Percentiles rank a stretch among this genome's conserved stretches.
These are phyloP conservation scores for Pleurotus ostreatus DNA, from an alignment of 768 basidiomycete species.

Conservation along the genomic window DNA sequence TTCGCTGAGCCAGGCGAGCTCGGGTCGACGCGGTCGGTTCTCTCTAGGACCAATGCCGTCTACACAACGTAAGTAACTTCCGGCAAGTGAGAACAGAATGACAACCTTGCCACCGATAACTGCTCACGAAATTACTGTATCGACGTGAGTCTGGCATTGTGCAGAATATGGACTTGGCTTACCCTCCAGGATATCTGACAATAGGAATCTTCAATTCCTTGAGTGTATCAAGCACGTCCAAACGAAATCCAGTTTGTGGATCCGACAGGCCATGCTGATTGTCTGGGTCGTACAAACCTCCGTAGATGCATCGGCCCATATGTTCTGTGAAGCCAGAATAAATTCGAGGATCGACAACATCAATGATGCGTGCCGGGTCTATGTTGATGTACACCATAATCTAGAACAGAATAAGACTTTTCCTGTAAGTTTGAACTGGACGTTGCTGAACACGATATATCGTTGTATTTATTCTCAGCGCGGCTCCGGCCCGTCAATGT, in stretches of 20 bases:
- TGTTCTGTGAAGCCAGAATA: slow-evolving; percentile 65
- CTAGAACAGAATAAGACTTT: neutral
- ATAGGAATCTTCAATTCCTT: slow-evolving; percentile 44
- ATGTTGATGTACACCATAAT: slow-evolving; percentile 27
- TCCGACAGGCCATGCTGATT: slow-evolving; percentile 32
- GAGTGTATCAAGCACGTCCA: slow-evolving; percentile 43
- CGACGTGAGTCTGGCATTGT: neutral
- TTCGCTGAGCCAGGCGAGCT: slow-evolving; percentile 57
- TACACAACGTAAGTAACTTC: slow-evolving; percentile 1
- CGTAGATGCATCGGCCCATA: slow-evolving; percentile 54
- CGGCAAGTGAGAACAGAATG: neutral
- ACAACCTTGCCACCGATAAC: slow-evolving; percentile 49
- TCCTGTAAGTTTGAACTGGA: neutral
- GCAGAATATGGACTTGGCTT: slow-evolving; percentile 8
- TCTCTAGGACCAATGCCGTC: slow-evolving; percentile 54
- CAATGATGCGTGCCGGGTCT: slow-evolving; percentile 36
- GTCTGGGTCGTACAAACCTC: slow-evolving; percentile 39
- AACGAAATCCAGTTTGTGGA: slow-evolving; percentile 40
- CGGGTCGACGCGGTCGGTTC: slow-evolving; percentile 46
- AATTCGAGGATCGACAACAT: slow-evolving; percentile 43
- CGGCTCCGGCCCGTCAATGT: neutral
- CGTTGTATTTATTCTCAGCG: neutral
- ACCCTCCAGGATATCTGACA: slow-evolving; percentile 53
- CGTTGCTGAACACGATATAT: neutral
- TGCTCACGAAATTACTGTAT: slow-evolving; percentile 46